Base-by-base conservation (phyloP, 75 land plant species). In the Pinus tabuliformis region DNA sequence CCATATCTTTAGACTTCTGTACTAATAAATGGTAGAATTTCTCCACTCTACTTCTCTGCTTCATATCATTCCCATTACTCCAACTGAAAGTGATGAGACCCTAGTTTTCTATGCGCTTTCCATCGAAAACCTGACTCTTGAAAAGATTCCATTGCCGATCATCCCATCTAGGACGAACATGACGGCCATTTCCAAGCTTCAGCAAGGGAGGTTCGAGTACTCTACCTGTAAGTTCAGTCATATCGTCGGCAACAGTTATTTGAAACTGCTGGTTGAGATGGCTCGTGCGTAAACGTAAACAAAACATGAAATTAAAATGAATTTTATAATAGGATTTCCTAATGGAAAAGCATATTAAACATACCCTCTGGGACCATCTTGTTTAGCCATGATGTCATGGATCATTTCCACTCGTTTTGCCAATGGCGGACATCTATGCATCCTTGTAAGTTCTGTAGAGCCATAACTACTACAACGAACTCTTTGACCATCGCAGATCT, bases 141-240 rank as follows among this genome's bases (percentile, higher is more conserved):
- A 78, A 42, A 56, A 90, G 77, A 37, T 87, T 87, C 89, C 89
- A 87, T 3, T 85, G 82, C 56, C 85, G 58, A 5, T 76, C 59
- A 7, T 81, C 84, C 6, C 57, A 42, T 16, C 79, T 75, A 6
- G 81, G 77, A 45, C 8, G 16, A 17, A 85, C 45, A 36, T 30
- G 77, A n/a, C 1, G 14, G 0, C 18, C n/a, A 56, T 72, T 30
- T 49, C 83, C 82, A 60, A 80, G 56, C 81, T 74, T 90, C 58
- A 90, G 73, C 30, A 75, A 73, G 5, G 91, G 91, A 22, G 84
- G 85, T 6, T 33, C 45, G 24, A 89, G 61, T 0, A 89, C 75
- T 4, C 86, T 81, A 4, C 88, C 86, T 7, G 3, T 58, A 58
- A 58, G 18, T 0, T 15, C 7, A 58, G 17, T 58, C 59, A 58